A percentile compares a stretch with the other conserved stretches of the same genome.
These are phyloP conservation scores for Exophiala bonariae DNA, from an alignment of 2,329 filamentous ascomycete genomes.

Conservation along the genomic window DNA sequence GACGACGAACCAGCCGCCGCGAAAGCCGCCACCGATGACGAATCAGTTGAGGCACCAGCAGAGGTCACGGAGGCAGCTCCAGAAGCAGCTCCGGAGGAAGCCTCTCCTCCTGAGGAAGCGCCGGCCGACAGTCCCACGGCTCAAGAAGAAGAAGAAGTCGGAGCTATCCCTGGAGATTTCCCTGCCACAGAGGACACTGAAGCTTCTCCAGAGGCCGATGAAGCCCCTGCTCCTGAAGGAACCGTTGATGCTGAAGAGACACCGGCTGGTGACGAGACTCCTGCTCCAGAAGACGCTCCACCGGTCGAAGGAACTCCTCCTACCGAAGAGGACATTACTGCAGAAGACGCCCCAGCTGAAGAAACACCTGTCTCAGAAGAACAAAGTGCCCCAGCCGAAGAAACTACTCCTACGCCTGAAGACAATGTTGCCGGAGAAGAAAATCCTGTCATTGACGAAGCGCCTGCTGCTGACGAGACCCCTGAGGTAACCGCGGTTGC, in stretches of 20 bases:
- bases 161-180: neutral
- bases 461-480: constrained; percentile 1
- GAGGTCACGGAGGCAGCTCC: neutral
- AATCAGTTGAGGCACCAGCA: constrained; percentile 29
- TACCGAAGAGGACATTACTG: constrained; percentile 17
- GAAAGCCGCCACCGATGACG: constrained; percentile 13
- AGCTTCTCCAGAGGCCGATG: too few relatives aligned
- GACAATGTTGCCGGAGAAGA: constrained; percentile 9
- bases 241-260: constrained; percentile 8
- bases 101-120: neutral
- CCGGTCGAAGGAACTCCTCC: constrained; percentile 15
- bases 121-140: neutral
- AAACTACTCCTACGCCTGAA: constrained; percentile 6
- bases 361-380: constrained; percentile 13
- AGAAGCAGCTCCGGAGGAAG: neutral
- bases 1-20: constrained; percentile 29
- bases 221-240: neutral
- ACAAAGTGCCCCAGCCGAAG: constrained; percentile 12
- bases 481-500: constrained; percentile 4
- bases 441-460: constrained; percentile 16
- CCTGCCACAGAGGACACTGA: neutral
- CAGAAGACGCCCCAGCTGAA: constrained; percentile 24
- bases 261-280: constrained; percentile 2
- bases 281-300: constrained; percentile 5
- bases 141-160: constrained; percentile 2